Evolutionary conservation across 352 stramenopile genomes (phyloP).

Genomic region (Aphanomyces stellatus): DNA sequence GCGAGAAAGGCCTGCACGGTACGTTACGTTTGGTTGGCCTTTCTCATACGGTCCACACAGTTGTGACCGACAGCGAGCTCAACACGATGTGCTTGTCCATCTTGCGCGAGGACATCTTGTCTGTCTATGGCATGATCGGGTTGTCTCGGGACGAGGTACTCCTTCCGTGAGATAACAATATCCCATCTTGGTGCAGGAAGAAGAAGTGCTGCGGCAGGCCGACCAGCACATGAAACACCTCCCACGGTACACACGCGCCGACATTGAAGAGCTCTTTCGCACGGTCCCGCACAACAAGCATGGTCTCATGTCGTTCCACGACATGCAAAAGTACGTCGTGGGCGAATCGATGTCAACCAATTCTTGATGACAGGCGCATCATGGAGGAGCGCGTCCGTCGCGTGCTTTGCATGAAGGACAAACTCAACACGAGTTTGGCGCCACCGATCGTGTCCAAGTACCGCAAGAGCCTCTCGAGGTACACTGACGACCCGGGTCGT

Average conservation of each 20-base stretch:
- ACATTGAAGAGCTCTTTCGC: slow-evolving; percentile 55
- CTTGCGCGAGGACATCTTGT: slow-evolving; percentile 74
- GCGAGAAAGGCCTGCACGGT: slow-evolving; percentile 44
- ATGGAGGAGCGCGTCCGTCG: slow-evolving; percentile 50
- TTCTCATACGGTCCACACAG: background rate
- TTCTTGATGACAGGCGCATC: slow-evolving; percentile 37
- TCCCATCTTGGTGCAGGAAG: slow-evolving; percentile 24
- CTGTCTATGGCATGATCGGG: slow-evolving; percentile 51
- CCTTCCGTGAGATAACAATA: no score
- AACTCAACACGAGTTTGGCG: slow-evolving; percentile 39
- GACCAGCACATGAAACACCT: slow-evolving; percentile 54
- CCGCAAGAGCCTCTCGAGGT: slow-evolving; percentile 28
- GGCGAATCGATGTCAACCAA: no score
- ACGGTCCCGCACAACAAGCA: slow-evolving; percentile 30
- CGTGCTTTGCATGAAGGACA: slow-evolving; percentile 65
- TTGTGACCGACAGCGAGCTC: slow-evolving; percentile 66
- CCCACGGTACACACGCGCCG: slow-evolving; percentile 48
- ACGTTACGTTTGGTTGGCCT: background rate
- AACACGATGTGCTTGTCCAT: slow-evolving; percentile 69
- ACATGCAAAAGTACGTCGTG: slow-evolving; percentile 46
- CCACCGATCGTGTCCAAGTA: slow-evolving; percentile 45
- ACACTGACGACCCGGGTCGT: no score
- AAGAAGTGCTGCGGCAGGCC: slow-evolving; percentile 67
- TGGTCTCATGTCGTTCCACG: slow-evolving; percentile 65
- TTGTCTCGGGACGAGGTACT: slow-evolving; percentile 53